phyloP scores from a whole-genome alignment of 768 basidiomycete genomes.

The Hortiboletus campestris region DNA sequence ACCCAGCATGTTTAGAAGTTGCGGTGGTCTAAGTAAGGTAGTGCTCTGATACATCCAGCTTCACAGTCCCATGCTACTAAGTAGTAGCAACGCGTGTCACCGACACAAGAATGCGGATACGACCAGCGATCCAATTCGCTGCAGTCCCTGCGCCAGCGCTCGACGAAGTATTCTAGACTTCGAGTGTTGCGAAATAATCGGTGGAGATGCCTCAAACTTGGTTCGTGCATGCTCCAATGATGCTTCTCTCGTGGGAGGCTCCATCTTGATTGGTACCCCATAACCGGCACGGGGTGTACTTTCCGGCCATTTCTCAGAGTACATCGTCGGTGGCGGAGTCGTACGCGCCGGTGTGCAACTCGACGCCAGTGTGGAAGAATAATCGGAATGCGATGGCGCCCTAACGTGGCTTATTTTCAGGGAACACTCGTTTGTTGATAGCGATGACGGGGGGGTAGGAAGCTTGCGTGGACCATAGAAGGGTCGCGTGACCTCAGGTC shows the following conservation, averaged over 20 bases:
- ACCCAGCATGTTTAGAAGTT: slow-evolving; percentile 3
- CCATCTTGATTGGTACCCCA: slow-evolving; percentile 22
- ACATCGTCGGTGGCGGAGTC: slow-evolving; percentile 27
- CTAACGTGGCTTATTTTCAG: slow-evolving; percentile 11
- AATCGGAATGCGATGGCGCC: slow-evolving; percentile 21
- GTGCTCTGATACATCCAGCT: slow-evolving; percentile 20
- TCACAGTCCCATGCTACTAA: slow-evolving; percentile 26
- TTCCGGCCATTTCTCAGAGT: slow-evolving; percentile 33
- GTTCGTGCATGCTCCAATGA: slow-evolving; percentile 23
- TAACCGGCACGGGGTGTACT: slow-evolving; percentile 23
- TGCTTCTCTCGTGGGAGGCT: slow-evolving; percentile 18
- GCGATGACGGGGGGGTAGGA: slow-evolving; percentile 30
- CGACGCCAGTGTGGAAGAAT: slow-evolving; percentile 26
- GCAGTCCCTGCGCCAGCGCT: slow-evolving; percentile 25
- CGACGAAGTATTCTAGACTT: slow-evolving; percentile 25
- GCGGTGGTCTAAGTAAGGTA: slow-evolving; percentile 21
- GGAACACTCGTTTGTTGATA: slow-evolving; percentile 26
- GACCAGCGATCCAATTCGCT: slow-evolving; percentile 29
- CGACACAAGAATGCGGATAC: slow-evolving; percentile 32
- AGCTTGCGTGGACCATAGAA: slow-evolving; percentile 29
- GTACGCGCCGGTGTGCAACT: slow-evolving; percentile 30
- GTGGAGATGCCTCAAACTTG: slow-evolving; percentile 20
- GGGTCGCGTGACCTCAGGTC: slow-evolving; percentile 20
- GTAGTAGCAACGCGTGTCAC: slow-evolving; percentile 18
- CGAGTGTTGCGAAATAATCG: slow-evolving; percentile 20